Percentiles rank a stretch among this genome's conserved stretches.
Conservation (phyloP, 805 yeast species). For the Myxozyma vanderwaltii region DNA sequence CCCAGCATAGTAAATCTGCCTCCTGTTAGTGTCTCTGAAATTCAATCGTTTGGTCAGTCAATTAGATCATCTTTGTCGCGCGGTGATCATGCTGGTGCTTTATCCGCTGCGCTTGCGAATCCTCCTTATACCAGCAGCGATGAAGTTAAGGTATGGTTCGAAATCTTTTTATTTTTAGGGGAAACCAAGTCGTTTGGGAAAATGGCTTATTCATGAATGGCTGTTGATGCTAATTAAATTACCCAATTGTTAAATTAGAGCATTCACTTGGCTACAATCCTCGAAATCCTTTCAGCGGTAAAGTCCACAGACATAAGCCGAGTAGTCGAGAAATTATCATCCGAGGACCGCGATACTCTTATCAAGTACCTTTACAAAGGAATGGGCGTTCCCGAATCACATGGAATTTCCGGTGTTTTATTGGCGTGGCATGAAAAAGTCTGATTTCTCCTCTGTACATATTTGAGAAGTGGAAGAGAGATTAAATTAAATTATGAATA, state of each 20-base stretch:
- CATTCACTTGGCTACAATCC: slow-evolving; percentile 56
- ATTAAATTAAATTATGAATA: no score
- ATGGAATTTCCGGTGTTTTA: slow-evolving; percentile 71
- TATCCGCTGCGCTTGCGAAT: slow-evolving; percentile 60
- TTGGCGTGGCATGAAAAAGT: slow-evolving; percentile 88
- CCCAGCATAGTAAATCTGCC: slow-evolving; percentile 47
- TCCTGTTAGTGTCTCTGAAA: slow-evolving; percentile 54
- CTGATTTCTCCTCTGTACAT: background rate
- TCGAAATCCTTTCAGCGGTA: slow-evolving; percentile 70
- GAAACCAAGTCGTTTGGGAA: no score
- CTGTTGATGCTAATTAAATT: background rate
- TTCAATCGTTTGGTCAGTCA: slow-evolving; percentile 44
- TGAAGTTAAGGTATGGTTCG: slow-evolving; percentile 48
- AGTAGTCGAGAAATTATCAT: slow-evolving; percentile 59
- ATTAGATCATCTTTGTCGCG: slow-evolving; percentile 65
- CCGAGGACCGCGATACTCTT: slow-evolving; percentile 72
- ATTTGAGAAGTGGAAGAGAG: no score
- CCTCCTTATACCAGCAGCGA: slow-evolving; percentile 85
- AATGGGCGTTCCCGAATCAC: slow-evolving; percentile 64
- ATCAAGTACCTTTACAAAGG: slow-evolving; percentile 84
- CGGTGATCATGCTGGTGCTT: slow-evolving; percentile 72
- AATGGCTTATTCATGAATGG: no score
- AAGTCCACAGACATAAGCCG: slow-evolving; percentile 66
- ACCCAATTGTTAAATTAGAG: slow-evolving; percentile 31
- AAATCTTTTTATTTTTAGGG: background rate